Conservation (phyloP, 2,329 filamentous ascomycete genomes). For the Chaetomiaceae sp. region DNA sequence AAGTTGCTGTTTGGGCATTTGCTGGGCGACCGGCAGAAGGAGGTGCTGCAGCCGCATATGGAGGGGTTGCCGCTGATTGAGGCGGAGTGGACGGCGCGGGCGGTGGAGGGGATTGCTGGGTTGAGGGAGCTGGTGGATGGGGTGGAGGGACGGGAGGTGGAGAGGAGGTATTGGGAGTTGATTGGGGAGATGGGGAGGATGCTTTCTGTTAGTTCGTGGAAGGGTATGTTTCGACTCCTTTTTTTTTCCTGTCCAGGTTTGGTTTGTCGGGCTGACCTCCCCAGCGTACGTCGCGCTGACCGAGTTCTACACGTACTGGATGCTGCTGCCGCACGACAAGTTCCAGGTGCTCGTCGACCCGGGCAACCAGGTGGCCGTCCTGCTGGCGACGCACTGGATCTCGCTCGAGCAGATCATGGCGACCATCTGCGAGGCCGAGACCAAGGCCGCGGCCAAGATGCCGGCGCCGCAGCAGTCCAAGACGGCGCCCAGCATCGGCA, state of each 20-base stretch:
- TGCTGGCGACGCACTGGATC: slow-evolving; percentile 53
- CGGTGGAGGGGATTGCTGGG: slow-evolving; percentile 39
- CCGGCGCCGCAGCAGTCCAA: slow-evolving; percentile 1
- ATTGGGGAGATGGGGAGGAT: slow-evolving; percentile 43
- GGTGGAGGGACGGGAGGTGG: slow-evolving; percentile 33
- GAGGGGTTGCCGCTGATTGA: slow-evolving; percentile 43
- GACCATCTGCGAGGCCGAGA: slow-evolving; percentile 42
- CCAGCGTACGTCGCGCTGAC: slow-evolving; percentile 48
- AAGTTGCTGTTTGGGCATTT: slow-evolving; percentile 49
- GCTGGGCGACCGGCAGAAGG: slow-evolving; percentile 38
- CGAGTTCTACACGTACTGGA: slow-evolving; percentile 54
- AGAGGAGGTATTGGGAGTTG: slow-evolving; percentile 43
- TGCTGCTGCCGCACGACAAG: slow-evolving; percentile 49
- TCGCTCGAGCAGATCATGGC: slow-evolving; percentile 52
- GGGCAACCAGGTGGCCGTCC: slow-evolving; percentile 41
- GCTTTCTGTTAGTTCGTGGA: slow-evolving; percentile 49
- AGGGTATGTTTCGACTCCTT: slow-evolving; percentile 38
- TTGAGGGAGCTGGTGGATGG: slow-evolving; percentile 37
- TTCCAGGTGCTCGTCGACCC: slow-evolving; percentile 49
- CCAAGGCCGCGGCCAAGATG: slow-evolving; percentile 26
- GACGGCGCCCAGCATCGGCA: slow-evolving; percentile 37
- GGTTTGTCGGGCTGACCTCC: not conserved
- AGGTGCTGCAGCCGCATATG: slow-evolving; percentile 43
- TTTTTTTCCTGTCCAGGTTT: not conserved
- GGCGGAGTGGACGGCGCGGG: slow-evolving; percentile 43